These are phyloP conservation scores for Rhodomyrtus tomentosa DNA, from an alignment of 345 rosid species.

Conservation along the genomic window DNA sequence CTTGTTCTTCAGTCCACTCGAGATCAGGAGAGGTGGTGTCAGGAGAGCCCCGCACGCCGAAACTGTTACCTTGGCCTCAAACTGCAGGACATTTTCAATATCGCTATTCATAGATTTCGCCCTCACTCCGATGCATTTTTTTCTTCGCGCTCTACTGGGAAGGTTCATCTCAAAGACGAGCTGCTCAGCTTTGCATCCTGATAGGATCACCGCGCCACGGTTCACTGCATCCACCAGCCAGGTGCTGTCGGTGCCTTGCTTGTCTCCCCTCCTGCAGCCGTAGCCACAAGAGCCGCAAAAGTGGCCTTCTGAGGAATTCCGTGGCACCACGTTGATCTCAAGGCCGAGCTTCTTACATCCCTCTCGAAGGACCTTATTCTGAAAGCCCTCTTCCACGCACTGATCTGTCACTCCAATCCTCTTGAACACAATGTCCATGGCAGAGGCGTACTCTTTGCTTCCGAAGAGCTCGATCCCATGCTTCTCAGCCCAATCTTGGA, in stretches of 20 bases:
- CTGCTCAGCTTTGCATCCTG: constrained; percentile 79
- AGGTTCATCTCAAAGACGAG: constrained; percentile 31
- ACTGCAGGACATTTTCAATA: constrained; percentile 31
- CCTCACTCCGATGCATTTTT: constrained; percentile 69
- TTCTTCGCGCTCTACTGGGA: constrained; percentile 11
- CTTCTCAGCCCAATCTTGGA: constrained; percentile 61
- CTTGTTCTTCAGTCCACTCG: constrained; percentile 65
- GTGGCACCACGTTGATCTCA: constrained; percentile 29
- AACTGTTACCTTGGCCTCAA: constrained; percentile 68
- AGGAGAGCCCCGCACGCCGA: constrained; percentile 71
- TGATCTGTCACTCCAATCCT: constrained; percentile 64
- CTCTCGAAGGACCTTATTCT: constrained; percentile 60
- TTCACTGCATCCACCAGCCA: constrained; percentile 82
- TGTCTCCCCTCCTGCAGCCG: constrained; percentile 78
- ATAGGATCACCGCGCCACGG: constrained; percentile 54
- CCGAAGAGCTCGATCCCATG: constrained; percentile 33
- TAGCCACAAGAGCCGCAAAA: constrained; percentile 77
- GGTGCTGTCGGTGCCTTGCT: constrained; percentile 64
- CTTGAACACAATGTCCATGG: constrained; percentile 58
- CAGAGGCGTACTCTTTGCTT: constrained; percentile 33
- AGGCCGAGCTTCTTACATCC: constrained; percentile 73
- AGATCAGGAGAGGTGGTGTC: constrained; percentile 75
- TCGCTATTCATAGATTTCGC: constrained; percentile 27
- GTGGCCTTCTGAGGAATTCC: constrained; percentile 71
- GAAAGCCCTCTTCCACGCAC: constrained; percentile 52